phyloP scores from a whole-genome alignment of 129 eudicot species.

The Lactuca sativa region DNA sequence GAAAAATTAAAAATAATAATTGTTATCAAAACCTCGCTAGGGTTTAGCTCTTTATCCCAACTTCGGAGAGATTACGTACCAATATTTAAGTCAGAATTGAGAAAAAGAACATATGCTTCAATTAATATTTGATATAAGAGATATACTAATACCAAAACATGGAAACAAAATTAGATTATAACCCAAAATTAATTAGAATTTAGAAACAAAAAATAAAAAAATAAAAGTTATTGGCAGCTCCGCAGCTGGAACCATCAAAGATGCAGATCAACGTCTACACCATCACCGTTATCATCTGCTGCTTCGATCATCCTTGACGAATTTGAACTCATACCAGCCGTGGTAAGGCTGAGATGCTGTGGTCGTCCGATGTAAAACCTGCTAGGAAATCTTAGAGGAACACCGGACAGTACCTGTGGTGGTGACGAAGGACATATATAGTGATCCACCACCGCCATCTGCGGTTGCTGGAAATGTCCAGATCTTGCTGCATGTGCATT shows the following conservation, averaged over 20 bases:
- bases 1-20: neutral
- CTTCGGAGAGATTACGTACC: neutral
- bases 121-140: neutral
- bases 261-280: constrained; percentile 77
- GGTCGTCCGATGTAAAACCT: constrained; percentile 37
- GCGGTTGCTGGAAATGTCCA: constrained; percentile 33
- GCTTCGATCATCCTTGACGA: constrained; percentile 31
- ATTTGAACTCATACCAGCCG: constrained; percentile 20
- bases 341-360: neutral
- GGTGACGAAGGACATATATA: constrained; percentile 41
- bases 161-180: neutral
- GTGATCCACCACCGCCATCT: constrained; percentile 30
- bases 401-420: constrained; percentile 61
- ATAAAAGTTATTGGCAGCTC: neutral
- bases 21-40: neutral
- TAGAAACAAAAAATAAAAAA: neutral
- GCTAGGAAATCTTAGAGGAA: constrained; percentile 46
- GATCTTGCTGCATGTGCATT: constrained; percentile 45
- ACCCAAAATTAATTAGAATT: neutral
- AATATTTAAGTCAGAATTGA: neutral
- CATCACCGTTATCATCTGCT: constrained; percentile 38
- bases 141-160: neutral
- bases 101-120: neutral
- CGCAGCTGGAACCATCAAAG: constrained; percentile 41
- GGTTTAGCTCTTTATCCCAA: neutral